Conservation (phyloP, 202 grass and related monocot species). For the Dendrocalamus latiflorus region DNA sequence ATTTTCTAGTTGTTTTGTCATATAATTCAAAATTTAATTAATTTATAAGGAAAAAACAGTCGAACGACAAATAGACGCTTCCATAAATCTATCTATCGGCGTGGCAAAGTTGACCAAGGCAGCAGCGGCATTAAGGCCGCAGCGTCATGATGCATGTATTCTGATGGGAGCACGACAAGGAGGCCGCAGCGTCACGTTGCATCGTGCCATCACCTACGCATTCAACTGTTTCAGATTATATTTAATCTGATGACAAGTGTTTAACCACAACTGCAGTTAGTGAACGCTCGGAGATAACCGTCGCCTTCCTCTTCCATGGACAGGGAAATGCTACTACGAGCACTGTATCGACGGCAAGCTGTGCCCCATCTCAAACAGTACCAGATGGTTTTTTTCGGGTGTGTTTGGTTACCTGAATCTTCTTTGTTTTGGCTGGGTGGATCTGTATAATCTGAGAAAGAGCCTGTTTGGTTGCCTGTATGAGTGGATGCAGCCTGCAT, state of each 20-base stretch:
- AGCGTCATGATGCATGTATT: slow-evolving; percentile 22
- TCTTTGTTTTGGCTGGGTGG: too few relatives aligned
- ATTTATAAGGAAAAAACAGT: too few relatives aligned
- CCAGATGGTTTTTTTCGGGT: neutral
- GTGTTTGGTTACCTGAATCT: too few relatives aligned
- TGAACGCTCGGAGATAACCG: neutral
- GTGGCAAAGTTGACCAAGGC: slow-evolving; percentile 50
- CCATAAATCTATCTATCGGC: neutral
- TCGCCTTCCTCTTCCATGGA: neutral
- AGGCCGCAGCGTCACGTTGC: slow-evolving; percentile 21
- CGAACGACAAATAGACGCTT: too few relatives aligned
- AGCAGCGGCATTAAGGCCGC: slow-evolving; percentile 25
- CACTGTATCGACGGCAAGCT: neutral
- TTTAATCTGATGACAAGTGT: neutral
- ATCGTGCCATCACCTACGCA: neutral
- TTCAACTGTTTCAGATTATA: slow-evolving; percentile 32
- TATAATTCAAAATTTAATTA: too few relatives aligned
- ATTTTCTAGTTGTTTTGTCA: too few relatives aligned
- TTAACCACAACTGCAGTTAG: neutral
- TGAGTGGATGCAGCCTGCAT: too few relatives aligned
- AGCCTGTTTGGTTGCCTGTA: too few relatives aligned
- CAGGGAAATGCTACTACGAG: neutral
- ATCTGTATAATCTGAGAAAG: too few relatives aligned
- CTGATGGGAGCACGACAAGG: neutral
- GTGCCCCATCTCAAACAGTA: neutral